Evolutionary conservation across 2,329 filamentous ascomycete species (phyloP).

Genomic region (Ceratocystis alfenasii): DNA sequence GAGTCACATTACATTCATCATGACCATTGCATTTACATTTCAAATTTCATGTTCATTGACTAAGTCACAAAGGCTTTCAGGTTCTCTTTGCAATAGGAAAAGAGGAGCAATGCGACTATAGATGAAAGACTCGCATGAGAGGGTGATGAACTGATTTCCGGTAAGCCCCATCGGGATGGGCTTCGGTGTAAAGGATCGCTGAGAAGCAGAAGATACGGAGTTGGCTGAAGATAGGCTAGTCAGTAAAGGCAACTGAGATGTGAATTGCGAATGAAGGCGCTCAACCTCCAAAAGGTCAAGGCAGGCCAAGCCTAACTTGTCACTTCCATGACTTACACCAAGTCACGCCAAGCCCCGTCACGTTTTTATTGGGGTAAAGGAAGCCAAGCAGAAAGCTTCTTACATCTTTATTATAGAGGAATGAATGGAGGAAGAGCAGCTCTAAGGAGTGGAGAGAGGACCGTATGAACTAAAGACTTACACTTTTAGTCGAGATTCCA

Average conservation of each 20-base stretch:
- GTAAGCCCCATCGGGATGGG: neutral
- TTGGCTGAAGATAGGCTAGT: neutral
- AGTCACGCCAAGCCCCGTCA: neutral
- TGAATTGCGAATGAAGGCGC: neutral
- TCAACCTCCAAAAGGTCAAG: too few relatives aligned
- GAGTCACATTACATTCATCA: neutral
- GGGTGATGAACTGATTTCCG: neutral
- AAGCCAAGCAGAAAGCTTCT: too few relatives aligned
- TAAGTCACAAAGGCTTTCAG: neutral
- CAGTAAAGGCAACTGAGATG: neutral
- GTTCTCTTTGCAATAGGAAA: neutral
- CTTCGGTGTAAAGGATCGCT: conserved; percentile 7
- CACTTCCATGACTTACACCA: neutral
- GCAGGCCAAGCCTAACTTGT: too few relatives aligned
- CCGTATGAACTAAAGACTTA: too few relatives aligned
- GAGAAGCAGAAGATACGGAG: neutral
- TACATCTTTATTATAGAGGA: too few relatives aligned
- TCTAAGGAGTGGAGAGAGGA: too few relatives aligned
- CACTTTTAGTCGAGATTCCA: too few relatives aligned
- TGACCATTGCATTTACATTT: neutral
- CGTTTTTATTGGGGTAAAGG: neutral
- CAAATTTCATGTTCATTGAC: too few relatives aligned
- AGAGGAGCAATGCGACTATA: neutral
- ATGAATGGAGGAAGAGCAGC: too few relatives aligned
- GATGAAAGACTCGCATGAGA: neutral